These are phyloP conservation scores for Deinandra increscens DNA, from an alignment of 129 eudicot species.

Conservation along the genomic window DNA sequence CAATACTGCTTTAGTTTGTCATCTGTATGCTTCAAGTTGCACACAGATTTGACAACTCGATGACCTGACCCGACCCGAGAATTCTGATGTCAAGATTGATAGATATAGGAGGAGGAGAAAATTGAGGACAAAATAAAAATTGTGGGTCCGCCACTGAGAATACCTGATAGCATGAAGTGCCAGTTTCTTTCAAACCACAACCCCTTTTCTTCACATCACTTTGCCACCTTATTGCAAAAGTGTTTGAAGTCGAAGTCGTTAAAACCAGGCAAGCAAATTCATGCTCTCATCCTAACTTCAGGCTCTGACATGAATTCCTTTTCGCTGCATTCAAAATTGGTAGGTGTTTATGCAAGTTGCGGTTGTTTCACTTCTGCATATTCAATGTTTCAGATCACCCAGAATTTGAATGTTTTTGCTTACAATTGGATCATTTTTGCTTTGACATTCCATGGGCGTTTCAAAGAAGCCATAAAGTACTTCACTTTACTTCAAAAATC, in stretches of 20 bases:
- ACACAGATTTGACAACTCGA: too few species aligned
- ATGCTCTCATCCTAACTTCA: conserved; percentile 45
- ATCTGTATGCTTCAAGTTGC: too few species aligned
- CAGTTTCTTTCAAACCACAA: conserved; percentile 25
- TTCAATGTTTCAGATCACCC: conserved; percentile 47
- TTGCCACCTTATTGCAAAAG: conserved; percentile 41
- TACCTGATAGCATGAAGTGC: conserved; percentile 28
- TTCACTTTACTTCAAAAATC: conserved; percentile 45
- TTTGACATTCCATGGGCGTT: conserved; percentile 51
- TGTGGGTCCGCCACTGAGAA: too few species aligned
- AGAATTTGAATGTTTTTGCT: conserved; percentile 64
- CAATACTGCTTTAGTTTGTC: too few species aligned
- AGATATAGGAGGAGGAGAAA: too few species aligned
- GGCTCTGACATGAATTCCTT: conserved; percentile 28
- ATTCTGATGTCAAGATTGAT: too few species aligned
- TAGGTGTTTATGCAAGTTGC: conserved; percentile 64
- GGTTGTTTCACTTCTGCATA: conserved; percentile 59
- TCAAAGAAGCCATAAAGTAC: conserved; percentile 50
- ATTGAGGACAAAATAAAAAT: too few species aligned
- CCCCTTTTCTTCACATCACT: conserved; percentile 26
- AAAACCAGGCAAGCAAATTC: conserved; percentile 54
- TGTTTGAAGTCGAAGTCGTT: conserved; percentile 55
- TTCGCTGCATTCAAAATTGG: conserved; percentile 54
- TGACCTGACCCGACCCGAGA: too few species aligned
- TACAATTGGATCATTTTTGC: conserved; percentile 81